Percentiles rank a stretch among this genome's conserved stretches.
phyloP scores from a whole-genome alignment of 2,329 filamentous ascomycete genomes.

The Lanzia echinophila region DNA sequence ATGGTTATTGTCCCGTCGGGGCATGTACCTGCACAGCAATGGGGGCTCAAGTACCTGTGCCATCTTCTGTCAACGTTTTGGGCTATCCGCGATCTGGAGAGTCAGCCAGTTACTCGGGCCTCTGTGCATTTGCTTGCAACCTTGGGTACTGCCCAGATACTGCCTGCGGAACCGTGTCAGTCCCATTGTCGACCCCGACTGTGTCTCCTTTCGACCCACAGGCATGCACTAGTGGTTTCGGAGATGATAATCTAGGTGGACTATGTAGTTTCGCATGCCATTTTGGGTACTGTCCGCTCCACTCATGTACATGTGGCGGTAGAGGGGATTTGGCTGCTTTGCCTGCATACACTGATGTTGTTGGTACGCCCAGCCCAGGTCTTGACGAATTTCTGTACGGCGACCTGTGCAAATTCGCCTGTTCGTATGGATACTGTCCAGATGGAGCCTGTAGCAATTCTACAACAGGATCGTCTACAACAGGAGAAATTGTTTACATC shows the following conservation, averaged over 20 bases:
- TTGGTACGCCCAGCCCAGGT: neutral
- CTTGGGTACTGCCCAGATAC: neutral
- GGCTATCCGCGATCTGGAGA: neutral
- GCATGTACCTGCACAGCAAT: conserved; percentile 2
- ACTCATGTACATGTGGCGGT: neutral
- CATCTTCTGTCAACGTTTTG: neutral
- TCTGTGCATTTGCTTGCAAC: conserved; percentile 2
- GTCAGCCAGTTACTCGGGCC: neutral
- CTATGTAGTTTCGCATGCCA: conserved; percentile 2
- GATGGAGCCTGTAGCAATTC: neutral
- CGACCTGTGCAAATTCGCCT: neutral
- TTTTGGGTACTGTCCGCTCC: neutral
- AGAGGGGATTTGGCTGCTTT: neutral
- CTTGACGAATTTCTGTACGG: neutral
- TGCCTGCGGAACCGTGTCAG: neutral
- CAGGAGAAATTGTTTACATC: neutral
- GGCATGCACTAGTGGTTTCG: neutral
- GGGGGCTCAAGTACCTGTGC: neutral
- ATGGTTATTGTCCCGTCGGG: conserved; percentile 18
- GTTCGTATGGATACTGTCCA: neutral
- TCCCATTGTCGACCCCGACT: neutral
- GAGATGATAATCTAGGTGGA: neutral
- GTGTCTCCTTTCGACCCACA: neutral
- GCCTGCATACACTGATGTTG: neutral
- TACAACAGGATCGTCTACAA: neutral